phyloP scores from a whole-genome alignment of 208 protist species.

The Leptomonas pyrrhocoris region DNA sequence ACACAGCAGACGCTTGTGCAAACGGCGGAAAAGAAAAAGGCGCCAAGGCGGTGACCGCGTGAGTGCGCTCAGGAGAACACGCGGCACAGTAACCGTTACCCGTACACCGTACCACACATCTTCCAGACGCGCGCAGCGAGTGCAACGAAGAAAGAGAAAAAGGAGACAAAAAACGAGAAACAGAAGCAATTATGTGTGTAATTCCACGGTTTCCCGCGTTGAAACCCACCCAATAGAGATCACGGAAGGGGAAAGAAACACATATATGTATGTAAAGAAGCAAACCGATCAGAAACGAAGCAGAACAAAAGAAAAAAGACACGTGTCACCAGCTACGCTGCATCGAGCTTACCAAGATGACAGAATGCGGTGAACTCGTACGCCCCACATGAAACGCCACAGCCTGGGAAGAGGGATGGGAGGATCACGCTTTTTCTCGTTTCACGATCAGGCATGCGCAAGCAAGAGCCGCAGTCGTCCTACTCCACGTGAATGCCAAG shows the following conservation, averaged over 20 bases:
- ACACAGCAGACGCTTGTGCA: background rate
- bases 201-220: background rate
- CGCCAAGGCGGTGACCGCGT: background rate
- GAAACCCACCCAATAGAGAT: background rate
- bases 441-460: too few relatives aligned
- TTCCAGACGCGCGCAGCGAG: background rate
- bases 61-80: background rate
- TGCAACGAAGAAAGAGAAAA: slow-evolving; percentile 12
- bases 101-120: slow-evolving; percentile 21
- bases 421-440: background rate
- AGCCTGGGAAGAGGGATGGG: background rate
- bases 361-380: background rate
- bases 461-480: too few relatives aligned
- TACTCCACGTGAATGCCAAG: slow-evolving; percentile 45
- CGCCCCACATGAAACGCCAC: too few relatives aligned
- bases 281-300: background rate
- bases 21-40: slow-evolving; percentile 7
- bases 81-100: slow-evolving; percentile 33
- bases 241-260: too few relatives aligned
- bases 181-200: background rate
- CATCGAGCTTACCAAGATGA: slow-evolving; percentile 17
- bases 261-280: background rate
- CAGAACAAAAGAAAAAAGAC: background rate
- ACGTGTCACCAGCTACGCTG: background rate
- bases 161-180: slow-evolving; percentile 15